A percentile compares a stretch with the other conserved stretches of the same genome.
Evolutionary conservation across 2,329 filamentous ascomycete genomes (phyloP).

Genomic region (Trichoderma hamatum): DNA sequence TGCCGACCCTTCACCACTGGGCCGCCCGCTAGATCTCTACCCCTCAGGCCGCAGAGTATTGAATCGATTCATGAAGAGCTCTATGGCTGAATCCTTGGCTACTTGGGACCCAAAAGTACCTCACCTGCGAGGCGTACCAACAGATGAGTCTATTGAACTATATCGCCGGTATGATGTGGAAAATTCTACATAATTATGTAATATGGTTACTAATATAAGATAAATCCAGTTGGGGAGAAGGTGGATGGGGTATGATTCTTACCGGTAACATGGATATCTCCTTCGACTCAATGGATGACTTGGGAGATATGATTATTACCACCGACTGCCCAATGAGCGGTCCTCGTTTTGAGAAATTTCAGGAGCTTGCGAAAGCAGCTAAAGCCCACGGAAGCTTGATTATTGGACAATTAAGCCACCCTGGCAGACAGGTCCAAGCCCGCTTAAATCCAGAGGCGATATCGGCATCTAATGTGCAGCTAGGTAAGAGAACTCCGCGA

Average conservation of each 20-base stretch:
- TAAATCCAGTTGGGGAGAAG: conserved; percentile 26
- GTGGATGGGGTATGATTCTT: conserved; percentile 43
- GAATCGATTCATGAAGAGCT: background rate
- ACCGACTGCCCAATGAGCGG: conserved; percentile 53
- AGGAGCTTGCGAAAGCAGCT: conserved; percentile 54
- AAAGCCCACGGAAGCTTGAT: conserved; percentile 64
- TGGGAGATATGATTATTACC: background rate
- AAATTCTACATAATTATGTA: background rate
- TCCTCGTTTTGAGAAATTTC: conserved; percentile 63
- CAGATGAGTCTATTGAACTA: background rate
- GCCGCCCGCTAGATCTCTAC: background rate
- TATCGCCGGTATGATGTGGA: background rate
- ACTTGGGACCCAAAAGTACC: conserved; percentile 59
- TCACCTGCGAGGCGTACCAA: background rate
- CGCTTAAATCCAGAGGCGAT: conserved; percentile 35
- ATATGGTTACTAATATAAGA: background rate
- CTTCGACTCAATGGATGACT: background rate
- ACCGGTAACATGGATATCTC: background rate
- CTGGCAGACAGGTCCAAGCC: conserved; percentile 47
- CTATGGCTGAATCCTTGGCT: conserved; percentile 65
- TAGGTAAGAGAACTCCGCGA: background rate
- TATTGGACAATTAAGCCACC: conserved; percentile 64
- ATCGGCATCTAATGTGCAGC: background rate
- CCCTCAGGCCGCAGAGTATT: background rate
- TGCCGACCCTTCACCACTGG: background rate